Percentiles rank a stretch among this genome's conserved stretches.
phyloP scores from a whole-genome alignment of 805 yeast genomes.

The Nakazawaea anatomiae region DNA sequence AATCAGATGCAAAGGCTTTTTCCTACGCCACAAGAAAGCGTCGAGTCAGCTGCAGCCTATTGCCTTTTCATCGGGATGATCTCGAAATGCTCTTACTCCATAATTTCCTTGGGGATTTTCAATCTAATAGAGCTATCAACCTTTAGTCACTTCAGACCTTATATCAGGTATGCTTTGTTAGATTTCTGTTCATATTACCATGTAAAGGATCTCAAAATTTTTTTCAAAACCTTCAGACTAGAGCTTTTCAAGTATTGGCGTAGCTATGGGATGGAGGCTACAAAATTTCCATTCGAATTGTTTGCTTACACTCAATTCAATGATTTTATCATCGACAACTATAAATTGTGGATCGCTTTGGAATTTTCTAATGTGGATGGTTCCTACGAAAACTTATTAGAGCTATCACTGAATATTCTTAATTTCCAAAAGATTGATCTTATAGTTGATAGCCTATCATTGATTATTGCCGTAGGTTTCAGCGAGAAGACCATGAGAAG shows the following conservation, averaged over 20 bases:
- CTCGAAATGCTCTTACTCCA: slow-evolving; percentile 23
- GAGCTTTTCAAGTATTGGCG: slow-evolving; percentile 40
- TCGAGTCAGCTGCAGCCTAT: slow-evolving; percentile 34
- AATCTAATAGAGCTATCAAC: slow-evolving; percentile 36
- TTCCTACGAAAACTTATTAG: slow-evolving; percentile 5
- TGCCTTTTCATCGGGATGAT: slow-evolving; percentile 27
- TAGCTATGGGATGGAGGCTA: slow-evolving; percentile 23
- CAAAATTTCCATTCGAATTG: slow-evolving; percentile 32
- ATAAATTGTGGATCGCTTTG: slow-evolving; percentile 34
- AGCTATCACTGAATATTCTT: slow-evolving; percentile 13
- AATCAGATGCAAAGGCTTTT: slow-evolving; percentile 24
- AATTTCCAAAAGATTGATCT: slow-evolving; percentile 14
- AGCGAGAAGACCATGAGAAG: slow-evolving; percentile 31
- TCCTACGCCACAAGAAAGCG: slow-evolving; percentile 28
- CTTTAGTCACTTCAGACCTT: slow-evolving; percentile 24
- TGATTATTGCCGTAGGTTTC: slow-evolving; percentile 39
- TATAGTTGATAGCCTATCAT: slow-evolving; percentile 27
- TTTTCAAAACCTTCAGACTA: slow-evolving; percentile 27
- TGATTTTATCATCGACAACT: slow-evolving; percentile 28
- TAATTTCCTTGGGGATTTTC: slow-evolving; percentile 30
- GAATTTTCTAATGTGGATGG: slow-evolving; percentile 11
- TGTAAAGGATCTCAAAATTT: slow-evolving; percentile 9
- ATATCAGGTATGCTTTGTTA: slow-evolving; percentile 22
- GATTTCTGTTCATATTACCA: slow-evolving; percentile 18
- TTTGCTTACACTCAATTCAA: slow-evolving; percentile 28